These are phyloP conservation scores for Puccinia polysora DNA, from an alignment of 1,284 basidiomycete species.

Conservation along the genomic window DNA sequence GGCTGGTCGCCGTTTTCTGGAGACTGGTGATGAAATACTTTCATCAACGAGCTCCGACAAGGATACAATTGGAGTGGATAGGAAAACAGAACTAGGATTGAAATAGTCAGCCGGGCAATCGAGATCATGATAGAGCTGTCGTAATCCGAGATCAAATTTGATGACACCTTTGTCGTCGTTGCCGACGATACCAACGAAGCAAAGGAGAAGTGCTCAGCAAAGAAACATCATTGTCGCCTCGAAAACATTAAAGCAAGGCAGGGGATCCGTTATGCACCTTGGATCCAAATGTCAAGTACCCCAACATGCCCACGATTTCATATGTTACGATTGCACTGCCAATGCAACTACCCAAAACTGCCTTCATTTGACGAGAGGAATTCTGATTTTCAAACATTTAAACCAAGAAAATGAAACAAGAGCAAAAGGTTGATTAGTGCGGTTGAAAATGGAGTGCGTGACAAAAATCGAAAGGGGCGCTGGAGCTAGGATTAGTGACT, in stretches of 20 bases:
- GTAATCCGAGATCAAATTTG: conserved; percentile 56
- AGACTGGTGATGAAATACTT: conserved; percentile 61
- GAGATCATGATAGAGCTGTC: conserved; percentile 90
- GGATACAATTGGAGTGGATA: conserved; percentile 92
- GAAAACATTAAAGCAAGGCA: no score
- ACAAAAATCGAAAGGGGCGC: not conserved
- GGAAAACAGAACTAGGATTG: conserved; percentile 62
- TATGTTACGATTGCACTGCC: conserved; percentile 17
- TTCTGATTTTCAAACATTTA: conserved; percentile 3
- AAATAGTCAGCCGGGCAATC: conserved; percentile 86
- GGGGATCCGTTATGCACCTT: conserved; percentile 56
- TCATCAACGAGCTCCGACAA: conserved; percentile 85
- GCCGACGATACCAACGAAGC: no score
- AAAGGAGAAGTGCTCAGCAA: no score
- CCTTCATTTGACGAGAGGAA: conserved; percentile 9
- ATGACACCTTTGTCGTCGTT: conserved; percentile 21
- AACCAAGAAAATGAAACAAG: not conserved
- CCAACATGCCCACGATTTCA: conserved; percentile 58
- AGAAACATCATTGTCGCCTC: no score
- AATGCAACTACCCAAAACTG: conserved; percentile 31
- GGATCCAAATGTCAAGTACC: conserved; percentile 91
- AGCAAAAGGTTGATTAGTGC: not conserved
- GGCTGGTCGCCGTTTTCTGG: not conserved
- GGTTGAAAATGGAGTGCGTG: not conserved
- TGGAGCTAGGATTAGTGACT: not conserved